phyloP scores from a whole-genome alignment of 2,329 filamentous ascomycete genomes.

The Fusarium chuoi region DNA sequence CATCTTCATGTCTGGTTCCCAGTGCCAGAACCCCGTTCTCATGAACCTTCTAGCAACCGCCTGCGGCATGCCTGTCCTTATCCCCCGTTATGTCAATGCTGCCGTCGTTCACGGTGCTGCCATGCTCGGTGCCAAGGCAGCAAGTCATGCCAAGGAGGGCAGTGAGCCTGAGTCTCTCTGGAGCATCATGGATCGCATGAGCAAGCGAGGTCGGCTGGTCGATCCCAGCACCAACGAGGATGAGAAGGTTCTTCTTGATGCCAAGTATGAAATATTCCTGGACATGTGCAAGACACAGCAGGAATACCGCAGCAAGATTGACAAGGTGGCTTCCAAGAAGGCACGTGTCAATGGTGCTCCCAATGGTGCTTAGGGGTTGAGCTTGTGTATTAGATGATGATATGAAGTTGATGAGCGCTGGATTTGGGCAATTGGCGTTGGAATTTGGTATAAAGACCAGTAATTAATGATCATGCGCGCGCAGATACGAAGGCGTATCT shows the following conservation, averaged over 20 bases:
- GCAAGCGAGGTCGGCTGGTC: constrained; percentile 88
- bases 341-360: constrained; percentile 44
- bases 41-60: constrained; percentile 92
- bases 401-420: constrained; percentile 18
- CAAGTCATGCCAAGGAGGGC: constrained; percentile 75
- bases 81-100: constrained; percentile 92
- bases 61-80: constrained; percentile 91
- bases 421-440: constrained; percentile 24
- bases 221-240: constrained; percentile 75
- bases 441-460: constrained; percentile 6
- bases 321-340: constrained; percentile 65
- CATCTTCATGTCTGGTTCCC: constrained; percentile 99
- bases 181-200: constrained; percentile 98
- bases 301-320: constrained; percentile 80
- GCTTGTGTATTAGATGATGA: not conserved
- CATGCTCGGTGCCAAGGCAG: constrained; percentile 98
- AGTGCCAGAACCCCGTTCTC: constrained; percentile 94
- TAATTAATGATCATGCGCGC: constrained; percentile 25
- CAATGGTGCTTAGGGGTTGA: constrained; percentile 42
- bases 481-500: constrained; percentile 7
- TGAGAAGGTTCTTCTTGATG: constrained; percentile 82
- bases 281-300: constrained; percentile 91
- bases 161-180: constrained; percentile 86
- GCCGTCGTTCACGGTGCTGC: constrained; percentile 98
- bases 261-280: constrained; percentile 96